A percentile compares a stretch with the other conserved stretches of the same genome.
Conservation (phyloP, 1,284 basidiomycete species). For the Cryptococcus sp. region DNA sequence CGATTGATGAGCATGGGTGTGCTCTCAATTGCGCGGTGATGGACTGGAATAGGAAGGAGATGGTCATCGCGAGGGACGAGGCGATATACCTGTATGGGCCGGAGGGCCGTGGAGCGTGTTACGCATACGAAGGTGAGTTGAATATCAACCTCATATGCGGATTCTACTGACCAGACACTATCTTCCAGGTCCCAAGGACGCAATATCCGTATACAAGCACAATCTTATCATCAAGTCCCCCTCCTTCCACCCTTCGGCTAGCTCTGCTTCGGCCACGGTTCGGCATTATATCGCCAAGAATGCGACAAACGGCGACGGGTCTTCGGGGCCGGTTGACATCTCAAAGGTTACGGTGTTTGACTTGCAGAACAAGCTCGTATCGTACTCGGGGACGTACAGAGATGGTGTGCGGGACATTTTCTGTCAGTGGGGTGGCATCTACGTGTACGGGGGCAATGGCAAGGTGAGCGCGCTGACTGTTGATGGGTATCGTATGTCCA, state of each 20-base stretch:
- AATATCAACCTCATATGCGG: neutral
- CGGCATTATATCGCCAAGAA: slow-evolving; percentile 63
- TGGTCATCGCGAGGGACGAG: slow-evolving; percentile 86
- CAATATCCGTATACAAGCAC: slow-evolving; percentile 65
- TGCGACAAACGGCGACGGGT: slow-evolving; percentile 14
- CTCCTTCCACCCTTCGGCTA: slow-evolving; percentile 65
- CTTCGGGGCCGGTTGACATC: slow-evolving; percentile 59
- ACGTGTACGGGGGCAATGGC: slow-evolving; percentile 70
- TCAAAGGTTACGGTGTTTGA: slow-evolving; percentile 88
- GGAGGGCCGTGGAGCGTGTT: slow-evolving; percentile 79
- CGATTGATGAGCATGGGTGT: slow-evolving; percentile 81
- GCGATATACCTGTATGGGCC: slow-evolving; percentile 83
- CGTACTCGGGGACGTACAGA: slow-evolving; percentile 72
- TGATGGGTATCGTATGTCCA: too few relatives aligned
- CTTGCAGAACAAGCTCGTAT: slow-evolving; percentile 86
- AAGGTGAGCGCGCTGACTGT: slow-evolving; percentile 54
- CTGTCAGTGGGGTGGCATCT: slow-evolving; percentile 73
- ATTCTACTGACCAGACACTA: neutral
- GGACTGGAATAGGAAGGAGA: slow-evolving; percentile 65
- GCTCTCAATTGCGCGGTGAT: slow-evolving; percentile 79
- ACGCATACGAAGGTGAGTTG: slow-evolving; percentile 77
- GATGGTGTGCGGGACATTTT: slow-evolving; percentile 76
- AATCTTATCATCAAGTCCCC: slow-evolving; percentile 88
- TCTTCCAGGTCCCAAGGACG: slow-evolving; percentile 47
- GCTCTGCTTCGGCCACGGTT: slow-evolving; percentile 68